Evolutionary conservation across 257 asterid genomes (phyloP).

Genomic region (Capsicum chinense): DNA sequence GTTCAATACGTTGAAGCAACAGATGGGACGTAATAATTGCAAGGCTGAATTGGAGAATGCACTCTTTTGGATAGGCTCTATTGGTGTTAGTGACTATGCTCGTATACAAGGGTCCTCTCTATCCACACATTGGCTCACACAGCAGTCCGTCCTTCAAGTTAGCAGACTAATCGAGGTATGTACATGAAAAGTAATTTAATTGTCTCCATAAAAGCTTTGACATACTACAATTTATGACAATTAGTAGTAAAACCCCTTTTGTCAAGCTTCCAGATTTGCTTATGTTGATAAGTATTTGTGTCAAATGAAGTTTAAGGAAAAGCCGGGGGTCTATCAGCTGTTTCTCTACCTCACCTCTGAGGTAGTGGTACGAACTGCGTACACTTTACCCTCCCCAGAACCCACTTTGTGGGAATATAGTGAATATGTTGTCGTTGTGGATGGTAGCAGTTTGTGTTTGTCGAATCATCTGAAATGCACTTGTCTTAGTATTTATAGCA

Average conservation of each 20-base stretch:
- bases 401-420: too few species aligned
- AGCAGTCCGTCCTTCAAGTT: constrained; percentile 37
- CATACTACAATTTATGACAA: neutral
- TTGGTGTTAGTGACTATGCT: constrained; percentile 48
- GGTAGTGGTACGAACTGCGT: too few species aligned
- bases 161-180: constrained; percentile 46
- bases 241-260: neutral
- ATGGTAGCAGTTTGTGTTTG: neutral
- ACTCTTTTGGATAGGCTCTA: constrained; percentile 57
- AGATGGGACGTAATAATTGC: constrained; percentile 39
- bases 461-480: constrained; percentile 2
- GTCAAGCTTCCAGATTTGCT: neutral
- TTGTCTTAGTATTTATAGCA: neutral
- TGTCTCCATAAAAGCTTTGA: neutral
- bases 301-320: neutral
- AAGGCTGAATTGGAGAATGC: constrained; percentile 43
- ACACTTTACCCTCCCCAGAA: too few species aligned
- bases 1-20: constrained; percentile 39
- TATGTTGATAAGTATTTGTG: neutral
- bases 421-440: too few species aligned
- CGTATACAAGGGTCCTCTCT: constrained; percentile 36
- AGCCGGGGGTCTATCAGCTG: neutral
- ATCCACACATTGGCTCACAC: constrained; percentile 38
- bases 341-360: too few species aligned
- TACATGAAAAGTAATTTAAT: neutral